These are phyloP conservation scores for Mycena chlorophos DNA, from an alignment of 768 basidiomycete genomes.

Conservation along the genomic window DNA sequence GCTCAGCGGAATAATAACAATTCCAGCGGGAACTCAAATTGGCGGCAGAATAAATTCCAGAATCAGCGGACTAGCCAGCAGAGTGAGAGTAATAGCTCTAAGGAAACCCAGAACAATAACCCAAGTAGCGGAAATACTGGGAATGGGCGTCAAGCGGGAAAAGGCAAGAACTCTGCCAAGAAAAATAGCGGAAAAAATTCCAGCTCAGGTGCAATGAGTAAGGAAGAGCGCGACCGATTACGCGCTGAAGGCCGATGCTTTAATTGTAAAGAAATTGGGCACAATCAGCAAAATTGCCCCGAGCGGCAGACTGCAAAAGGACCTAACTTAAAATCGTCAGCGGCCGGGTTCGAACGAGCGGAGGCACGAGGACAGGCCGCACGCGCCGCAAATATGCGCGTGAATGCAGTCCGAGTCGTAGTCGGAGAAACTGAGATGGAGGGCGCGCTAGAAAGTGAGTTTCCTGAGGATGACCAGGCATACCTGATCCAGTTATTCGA, in stretches of 20 bases:
- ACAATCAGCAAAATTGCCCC: conserved; percentile 21
- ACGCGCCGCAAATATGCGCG: background rate
- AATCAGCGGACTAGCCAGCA: too few relatives aligned
- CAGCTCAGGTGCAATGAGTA: conserved; percentile 4
- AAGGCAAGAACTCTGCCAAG: background rate
- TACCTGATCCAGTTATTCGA: conserved; percentile 3
- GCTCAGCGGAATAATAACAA: too few relatives aligned
- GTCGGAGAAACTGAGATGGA: background rate
- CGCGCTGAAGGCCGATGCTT: conserved; percentile 23
- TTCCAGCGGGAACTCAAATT: too few relatives aligned
- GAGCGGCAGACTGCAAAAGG: conserved; percentile 11
- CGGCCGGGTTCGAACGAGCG: background rate
- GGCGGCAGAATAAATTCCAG: too few relatives aligned
- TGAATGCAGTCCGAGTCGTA: background rate
- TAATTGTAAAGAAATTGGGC: conserved; percentile 23
- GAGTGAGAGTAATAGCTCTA: too few relatives aligned
- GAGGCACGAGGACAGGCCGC: background rate
- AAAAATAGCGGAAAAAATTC: too few relatives aligned
- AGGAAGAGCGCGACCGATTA: conserved; percentile 14
- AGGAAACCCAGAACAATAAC: too few relatives aligned
- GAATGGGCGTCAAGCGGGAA: background rate
- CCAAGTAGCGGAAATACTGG: background rate
- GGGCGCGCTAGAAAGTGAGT: background rate
- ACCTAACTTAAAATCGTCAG: conserved; percentile 4
- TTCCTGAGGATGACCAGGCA: background rate